Conservation (phyloP, 2,329 filamentous ascomycete genomes). For the Beauveria varroae region DNA sequence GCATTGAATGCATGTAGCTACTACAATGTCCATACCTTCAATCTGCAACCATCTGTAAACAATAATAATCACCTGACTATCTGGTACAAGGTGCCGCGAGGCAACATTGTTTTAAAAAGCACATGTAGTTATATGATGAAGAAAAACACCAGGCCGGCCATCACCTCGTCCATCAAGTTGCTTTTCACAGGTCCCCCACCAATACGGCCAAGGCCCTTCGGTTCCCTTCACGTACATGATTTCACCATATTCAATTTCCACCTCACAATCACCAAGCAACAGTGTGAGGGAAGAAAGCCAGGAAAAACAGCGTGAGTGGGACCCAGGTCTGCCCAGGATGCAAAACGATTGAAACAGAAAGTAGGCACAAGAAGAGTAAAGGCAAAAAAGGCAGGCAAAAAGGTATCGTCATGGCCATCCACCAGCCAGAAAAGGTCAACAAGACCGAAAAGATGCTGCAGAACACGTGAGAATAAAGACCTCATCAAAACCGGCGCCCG, state of each 20-base stretch:
- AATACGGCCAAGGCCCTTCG: not conserved
- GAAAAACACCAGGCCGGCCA: slow-evolving; percentile 3
- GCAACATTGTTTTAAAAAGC: slow-evolving; percentile 34
- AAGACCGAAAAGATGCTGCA: not conserved
- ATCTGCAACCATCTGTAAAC: not conserved
- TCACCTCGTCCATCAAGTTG: not conserved
- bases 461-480: not conserved
- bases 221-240: not conserved
- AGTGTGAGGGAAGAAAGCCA: not conserved
- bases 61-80: slow-evolving; percentile 1
- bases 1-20: too few species aligned
- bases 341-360: slow-evolving; percentile 11
- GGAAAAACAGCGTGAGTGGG: not conserved
- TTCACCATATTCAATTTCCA: not conserved
- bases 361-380: not conserved
- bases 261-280: not conserved
- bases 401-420: slow-evolving; percentile 10
- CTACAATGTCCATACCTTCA: too few species aligned
- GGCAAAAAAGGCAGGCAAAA: not conserved
- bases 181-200: not conserved
- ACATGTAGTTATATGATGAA: slow-evolving; percentile 7
- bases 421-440: not conserved
- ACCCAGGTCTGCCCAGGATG: not conserved
- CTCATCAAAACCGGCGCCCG: not conserved
- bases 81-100: slow-evolving; percentile 37